Evolutionary conservation across 345 rosid species (phyloP), one percentile per base, ranked within the genome.

Genomic region (Cardamine resedifolia): DNA sequence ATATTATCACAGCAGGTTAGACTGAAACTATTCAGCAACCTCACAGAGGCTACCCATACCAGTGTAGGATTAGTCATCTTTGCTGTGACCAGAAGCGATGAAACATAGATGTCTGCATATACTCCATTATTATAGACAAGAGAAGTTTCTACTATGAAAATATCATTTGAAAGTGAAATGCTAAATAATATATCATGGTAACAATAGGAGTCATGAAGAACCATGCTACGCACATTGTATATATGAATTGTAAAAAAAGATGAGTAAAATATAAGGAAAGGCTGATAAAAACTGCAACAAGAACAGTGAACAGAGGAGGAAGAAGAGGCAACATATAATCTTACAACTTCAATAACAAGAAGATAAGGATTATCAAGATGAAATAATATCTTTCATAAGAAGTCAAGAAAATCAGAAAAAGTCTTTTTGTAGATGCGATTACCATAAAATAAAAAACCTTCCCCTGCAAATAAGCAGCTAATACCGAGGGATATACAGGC

Each of bases 401-500:
- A 36, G 58, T 73, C 19, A 41, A 53, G 18, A 26, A 31, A 26
- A 66, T 24, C 11, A 28, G n/a, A 53, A 28, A 38, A n/a, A 12
- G 26, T 26, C 28, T 24, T 4, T n/a, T 51, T n/a, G 19, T n/a
- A 44, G 20, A 16, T 44, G 49, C 15, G 1, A 4, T 55, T 12
- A 39, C 14, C 9, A 30, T 18, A 43, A 28, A 26, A 44, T 43
- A 38, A 31, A 64, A 33, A 64, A 39, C 24, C 8, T 28, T 48
- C 11, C 71, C 77, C 80, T 71, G 76, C 76, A 71, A 23, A 49
- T 43, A 64, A 31, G 77, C 21, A 47, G 39, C 15, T 31, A 21
- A 45, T 43, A 72, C 10, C 0, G 5, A 15, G 1, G 12, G 39
- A 20, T 10, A 28, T 11, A 38, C 48, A 36, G 24, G 57, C 73